Percentiles rank a stretch among this genome's conserved stretches.
Evolutionary conservation across 2,329 filamentous ascomycete species (phyloP).

Genomic region (Sordariomycetes sp.): DNA sequence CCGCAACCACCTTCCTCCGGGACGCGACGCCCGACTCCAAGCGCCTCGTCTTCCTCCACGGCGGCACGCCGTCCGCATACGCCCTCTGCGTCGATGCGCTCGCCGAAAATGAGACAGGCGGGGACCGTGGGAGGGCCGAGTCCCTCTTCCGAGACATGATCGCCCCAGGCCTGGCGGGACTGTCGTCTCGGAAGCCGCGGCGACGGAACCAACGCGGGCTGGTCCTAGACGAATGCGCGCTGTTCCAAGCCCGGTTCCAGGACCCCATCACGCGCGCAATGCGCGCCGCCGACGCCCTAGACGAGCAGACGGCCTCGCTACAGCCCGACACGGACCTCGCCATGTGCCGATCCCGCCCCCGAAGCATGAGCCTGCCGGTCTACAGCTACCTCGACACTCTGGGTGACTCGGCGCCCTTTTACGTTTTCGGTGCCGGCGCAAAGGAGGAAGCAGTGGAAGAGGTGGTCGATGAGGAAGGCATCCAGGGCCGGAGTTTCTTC

Average conservation of each 20-base stretch:
- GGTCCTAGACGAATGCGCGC: neutral
- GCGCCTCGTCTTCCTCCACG: constrained; percentile 46
- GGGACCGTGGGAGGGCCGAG: constrained; percentile 34
- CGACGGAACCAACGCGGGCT: neutral
- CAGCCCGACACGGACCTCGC: constrained; percentile 36
- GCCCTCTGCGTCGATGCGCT: constrained; percentile 40
- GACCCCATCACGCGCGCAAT: constrained; percentile 42
- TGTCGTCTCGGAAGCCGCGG: neutral
- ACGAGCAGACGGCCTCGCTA: constrained; percentile 39
- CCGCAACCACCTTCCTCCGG: constrained; percentile 36
- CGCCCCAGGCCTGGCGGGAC: constrained; percentile 31
- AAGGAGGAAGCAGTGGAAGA: neutral
- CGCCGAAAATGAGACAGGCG: constrained; percentile 34
- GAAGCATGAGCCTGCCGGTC: constrained; percentile 36
- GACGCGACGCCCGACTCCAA: constrained; percentile 30
- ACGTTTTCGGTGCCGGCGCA: constrained; percentile 26
- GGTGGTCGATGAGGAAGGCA: neutral
- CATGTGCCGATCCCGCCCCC: constrained; percentile 23
- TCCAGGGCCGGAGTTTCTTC: constrained; percentile 1
- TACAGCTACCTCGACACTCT: constrained; percentile 28
- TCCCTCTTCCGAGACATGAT: constrained; percentile 34
- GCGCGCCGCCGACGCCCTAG: constrained; percentile 43
- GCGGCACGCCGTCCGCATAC: constrained; percentile 41
- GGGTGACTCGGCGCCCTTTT: constrained; percentile 30
- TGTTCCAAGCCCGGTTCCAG: constrained; percentile 9